Evolutionary conservation across 2,329 filamentous ascomycete genomes (phyloP).

Genomic region (Aspergillus sp.): DNA sequence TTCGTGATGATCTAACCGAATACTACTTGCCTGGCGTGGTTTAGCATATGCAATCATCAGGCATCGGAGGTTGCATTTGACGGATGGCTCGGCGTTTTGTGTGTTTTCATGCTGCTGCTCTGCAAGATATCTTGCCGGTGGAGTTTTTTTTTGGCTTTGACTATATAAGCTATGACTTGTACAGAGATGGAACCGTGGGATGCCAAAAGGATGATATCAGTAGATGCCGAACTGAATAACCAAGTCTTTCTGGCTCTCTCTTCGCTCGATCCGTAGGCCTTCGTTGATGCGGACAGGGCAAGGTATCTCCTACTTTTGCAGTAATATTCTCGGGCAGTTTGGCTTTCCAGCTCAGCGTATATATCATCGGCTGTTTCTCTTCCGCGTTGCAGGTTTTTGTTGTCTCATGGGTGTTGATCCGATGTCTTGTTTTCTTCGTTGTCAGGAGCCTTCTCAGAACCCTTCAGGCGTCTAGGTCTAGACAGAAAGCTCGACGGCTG

Average conservation of each 20-base stretch:
- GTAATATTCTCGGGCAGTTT: neutral
- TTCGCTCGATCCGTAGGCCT: neutral
- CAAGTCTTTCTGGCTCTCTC: neutral
- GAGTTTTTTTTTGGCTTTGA: conserved; percentile 3
- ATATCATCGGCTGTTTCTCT: neutral
- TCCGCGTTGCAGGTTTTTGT: neutral
- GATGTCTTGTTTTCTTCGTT: neutral
- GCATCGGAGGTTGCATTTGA: conserved; percentile 25
- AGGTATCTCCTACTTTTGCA: neutral
- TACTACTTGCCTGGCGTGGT: conserved; percentile 14
- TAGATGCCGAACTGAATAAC: conserved; percentile 4
- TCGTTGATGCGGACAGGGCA: no score
- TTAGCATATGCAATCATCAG: conserved; percentile 21
- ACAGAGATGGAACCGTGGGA: conserved; percentile 15
- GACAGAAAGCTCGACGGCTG: no score
- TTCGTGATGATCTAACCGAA: conserved; percentile 4
- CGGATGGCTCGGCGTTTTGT: conserved; percentile 27
- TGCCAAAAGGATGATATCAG: conserved; percentile 8
- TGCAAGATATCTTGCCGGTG: neutral
- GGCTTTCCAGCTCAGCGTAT: neutral
- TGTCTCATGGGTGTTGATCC: neutral
- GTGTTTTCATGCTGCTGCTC: conserved; percentile 8
- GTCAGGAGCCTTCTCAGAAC: neutral
- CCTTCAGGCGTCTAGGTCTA: no score
- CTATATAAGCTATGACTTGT: conserved; percentile 9